Base-by-base conservation (phyloP, 192 early-diverging fungal genomes). In the Coemansia sp. region DNA sequence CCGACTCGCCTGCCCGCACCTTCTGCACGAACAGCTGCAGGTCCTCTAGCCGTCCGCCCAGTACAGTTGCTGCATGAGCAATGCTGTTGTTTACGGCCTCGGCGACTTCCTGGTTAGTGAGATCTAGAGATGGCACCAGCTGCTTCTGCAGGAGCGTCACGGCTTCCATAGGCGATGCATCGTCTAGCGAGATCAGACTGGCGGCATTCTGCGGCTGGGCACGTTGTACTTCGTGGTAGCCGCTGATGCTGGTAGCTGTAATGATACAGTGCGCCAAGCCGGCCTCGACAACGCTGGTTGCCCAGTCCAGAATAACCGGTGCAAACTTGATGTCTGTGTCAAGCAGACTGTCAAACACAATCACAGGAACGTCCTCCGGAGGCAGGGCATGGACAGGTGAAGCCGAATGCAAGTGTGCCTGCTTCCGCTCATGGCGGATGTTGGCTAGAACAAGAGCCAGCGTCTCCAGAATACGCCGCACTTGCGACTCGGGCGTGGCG, bases 21-120 rank as follows among this genome's bases (percentile, higher is more conserved):
- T 97, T 97, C 53, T 92, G 88, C 30, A 94, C 84, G 62, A 96
- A 84, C 11, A 93, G 60, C 68, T 94, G 86, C 30, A 99, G 69
- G 73, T 99, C 94, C 30, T 87, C 91, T 14, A 96, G 68, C 14
- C 97, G 84, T 15, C 97, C 97, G 21, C 95, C 97, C 12, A 99
- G 77, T 1, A 81, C 81, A 19, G 77, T 53, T 13, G 96, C 88
- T 6, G 80, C 79, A 9, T 53, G 31, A 2, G 59, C 68, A 6
- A 71, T 62, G 48, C 54, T 23, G 50, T 68, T 61, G 53, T 65
- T 50, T n/a, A 45, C 31, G 6, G 15, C 33, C 40, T 52, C 44
- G 15, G 78, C 43, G 0, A 12, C 20, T 48, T 20, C 15, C 14
- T 67, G 61, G 14, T 37, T 37, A 15, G 63, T 16, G 11, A 13